Conservation (phyloP, 345 rosid genomes). For the Salix koriyanagi region DNA sequence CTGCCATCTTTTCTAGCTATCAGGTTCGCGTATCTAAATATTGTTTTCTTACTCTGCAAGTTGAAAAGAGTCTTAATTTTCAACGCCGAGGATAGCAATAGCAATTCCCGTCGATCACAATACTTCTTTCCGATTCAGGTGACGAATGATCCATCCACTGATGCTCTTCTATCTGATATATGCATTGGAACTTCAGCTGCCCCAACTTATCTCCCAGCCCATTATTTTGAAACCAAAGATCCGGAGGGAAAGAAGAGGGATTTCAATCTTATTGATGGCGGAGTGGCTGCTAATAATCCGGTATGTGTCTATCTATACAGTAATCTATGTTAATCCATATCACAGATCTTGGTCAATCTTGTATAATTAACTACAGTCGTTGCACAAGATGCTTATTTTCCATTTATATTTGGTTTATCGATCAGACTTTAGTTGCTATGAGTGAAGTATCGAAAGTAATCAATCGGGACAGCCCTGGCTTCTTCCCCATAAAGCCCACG, state of each 20-base stretch:
- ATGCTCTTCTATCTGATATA: slow-evolving; percentile 56
- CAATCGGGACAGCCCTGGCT: slow-evolving; percentile 30
- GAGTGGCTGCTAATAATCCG: slow-evolving; percentile 78
- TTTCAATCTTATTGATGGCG: slow-evolving; percentile 71
- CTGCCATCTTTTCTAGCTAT: slow-evolving; percentile 53
- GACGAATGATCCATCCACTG: slow-evolving; percentile 30
- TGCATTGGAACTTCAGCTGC: slow-evolving; percentile 64
- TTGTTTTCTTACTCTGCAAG: too few relatives aligned
- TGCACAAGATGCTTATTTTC: neutral
- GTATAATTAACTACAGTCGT: too few relatives aligned
- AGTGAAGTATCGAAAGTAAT: slow-evolving; percentile 51
- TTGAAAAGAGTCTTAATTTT: too few relatives aligned
- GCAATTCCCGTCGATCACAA: neutral
- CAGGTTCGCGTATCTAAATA: slow-evolving; percentile 27
- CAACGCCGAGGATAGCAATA: neutral
- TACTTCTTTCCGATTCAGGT: slow-evolving; percentile 13
- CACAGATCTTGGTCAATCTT: too few relatives aligned
- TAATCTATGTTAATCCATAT: too few relatives aligned
- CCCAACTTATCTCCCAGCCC: slow-evolving; percentile 63
- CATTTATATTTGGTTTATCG: neutral
- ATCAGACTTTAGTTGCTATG: slow-evolving; percentile 44
- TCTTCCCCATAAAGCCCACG: slow-evolving; percentile 36
- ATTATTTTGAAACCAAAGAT: slow-evolving; percentile 35
- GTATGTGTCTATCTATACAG: slow-evolving; percentile 3
- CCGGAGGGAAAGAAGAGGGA: slow-evolving; percentile 27